Percentiles rank a stretch among this genome's conserved stretches.
Conservation (phyloP, 352 stramenopile species). For the Nothophytophthora sp. region DNA sequence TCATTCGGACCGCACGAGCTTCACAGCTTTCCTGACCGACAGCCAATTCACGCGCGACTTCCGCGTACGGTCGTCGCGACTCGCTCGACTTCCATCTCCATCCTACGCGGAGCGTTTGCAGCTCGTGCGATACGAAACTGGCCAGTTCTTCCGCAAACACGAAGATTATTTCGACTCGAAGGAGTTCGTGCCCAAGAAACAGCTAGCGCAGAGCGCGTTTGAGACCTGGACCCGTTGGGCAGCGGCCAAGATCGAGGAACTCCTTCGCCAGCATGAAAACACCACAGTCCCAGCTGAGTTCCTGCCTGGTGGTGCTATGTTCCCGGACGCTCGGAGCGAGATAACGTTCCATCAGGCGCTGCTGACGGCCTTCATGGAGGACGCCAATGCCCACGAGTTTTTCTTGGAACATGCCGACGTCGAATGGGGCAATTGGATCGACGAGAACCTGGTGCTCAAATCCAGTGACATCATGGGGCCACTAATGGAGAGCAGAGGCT, state of each 20-base stretch:
- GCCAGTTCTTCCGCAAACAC: conserved; percentile 78
- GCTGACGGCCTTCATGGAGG: conserved; percentile 53
- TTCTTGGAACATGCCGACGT: conserved; percentile 57
- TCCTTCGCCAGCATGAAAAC: conserved; percentile 5
- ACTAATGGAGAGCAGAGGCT: conserved; percentile 49
- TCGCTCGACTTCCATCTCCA: conserved; percentile 52
- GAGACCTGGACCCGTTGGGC: conserved; percentile 53
- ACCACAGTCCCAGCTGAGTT: conserved; percentile 34
- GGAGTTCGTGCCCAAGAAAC: conserved; percentile 51
- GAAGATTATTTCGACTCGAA: conserved; percentile 81
- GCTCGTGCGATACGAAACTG: conserved; percentile 67
- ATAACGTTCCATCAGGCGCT: conserved; percentile 52
- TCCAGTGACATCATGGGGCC: conserved; percentile 51
- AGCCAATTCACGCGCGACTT: conserved; percentile 68
- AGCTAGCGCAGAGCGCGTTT: conserved; percentile 43
- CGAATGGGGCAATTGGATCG: conserved; percentile 51
- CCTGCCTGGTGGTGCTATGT: conserved; percentile 33
- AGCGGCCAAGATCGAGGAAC: conserved; percentile 24
- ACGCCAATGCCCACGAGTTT: conserved; percentile 46
- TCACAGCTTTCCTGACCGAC: conserved; percentile 70
- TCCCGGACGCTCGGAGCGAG: conserved; percentile 45
- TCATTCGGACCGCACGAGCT: conserved; percentile 63
- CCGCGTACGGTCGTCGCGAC: conserved; percentile 40
- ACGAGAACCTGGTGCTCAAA: conserved; percentile 38
- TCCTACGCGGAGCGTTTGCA: conserved; percentile 59